phyloP scores from a whole-genome alignment of 2,329 filamentous ascomycete species.

The Metarhizium guizhouense region DNA sequence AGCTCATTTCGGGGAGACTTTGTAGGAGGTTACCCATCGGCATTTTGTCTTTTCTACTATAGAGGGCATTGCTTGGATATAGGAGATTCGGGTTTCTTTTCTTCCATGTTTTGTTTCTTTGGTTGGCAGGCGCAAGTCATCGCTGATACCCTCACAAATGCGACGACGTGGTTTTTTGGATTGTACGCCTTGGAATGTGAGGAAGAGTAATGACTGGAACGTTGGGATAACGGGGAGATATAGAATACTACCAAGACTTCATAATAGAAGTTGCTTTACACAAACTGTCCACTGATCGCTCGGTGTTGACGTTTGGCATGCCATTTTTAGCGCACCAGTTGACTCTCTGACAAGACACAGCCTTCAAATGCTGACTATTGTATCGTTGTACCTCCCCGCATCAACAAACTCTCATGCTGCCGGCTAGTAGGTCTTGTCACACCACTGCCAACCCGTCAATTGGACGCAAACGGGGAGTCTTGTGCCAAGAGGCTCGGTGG shows the following conservation, averaged over 20 bases:
- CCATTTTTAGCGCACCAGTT: not conserved
- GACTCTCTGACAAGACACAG: not conserved
- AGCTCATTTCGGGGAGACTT: not conserved
- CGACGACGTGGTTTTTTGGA: not conserved
- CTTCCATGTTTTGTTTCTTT: not conserved
- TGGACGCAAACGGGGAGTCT: no score
- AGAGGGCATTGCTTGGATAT: not conserved
- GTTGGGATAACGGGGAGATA: not conserved
- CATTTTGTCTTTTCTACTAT: not conserved
- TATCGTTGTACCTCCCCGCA: no score
- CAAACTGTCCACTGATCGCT: slow-evolving; percentile 9
- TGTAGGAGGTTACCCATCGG: not conserved
- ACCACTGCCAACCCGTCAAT: no score
- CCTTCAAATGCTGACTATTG: no score
- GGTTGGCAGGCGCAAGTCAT: not conserved
- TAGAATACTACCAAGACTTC: slow-evolving; percentile 1
- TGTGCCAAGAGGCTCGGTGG: not conserved
- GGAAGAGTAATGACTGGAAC: slow-evolving; percentile 7
- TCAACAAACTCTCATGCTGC: no score
- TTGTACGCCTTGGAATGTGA: not conserved
- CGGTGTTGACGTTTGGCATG: slow-evolving; percentile 3
- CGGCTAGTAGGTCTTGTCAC: no score
- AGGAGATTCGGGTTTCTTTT: no score
- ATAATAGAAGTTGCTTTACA: slow-evolving; percentile 5
- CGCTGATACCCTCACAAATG: not conserved